Evolutionary conservation across 768 basidiomycete genomes (phyloP), one percentile per base, ranked within the genome.

Genomic region (Coprinopsis marcescibilis): DNA sequence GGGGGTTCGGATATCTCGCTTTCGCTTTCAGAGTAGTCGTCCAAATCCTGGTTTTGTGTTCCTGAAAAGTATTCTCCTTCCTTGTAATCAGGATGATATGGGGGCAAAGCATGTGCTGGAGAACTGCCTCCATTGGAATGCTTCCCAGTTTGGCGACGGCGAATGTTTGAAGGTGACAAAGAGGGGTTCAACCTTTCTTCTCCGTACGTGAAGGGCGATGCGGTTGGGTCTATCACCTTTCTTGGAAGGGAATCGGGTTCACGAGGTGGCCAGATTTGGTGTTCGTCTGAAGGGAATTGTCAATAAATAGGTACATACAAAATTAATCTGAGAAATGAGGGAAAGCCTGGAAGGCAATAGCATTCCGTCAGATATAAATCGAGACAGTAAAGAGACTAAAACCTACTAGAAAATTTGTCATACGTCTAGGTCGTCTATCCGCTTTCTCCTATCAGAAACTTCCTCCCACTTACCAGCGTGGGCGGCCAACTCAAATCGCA

Each of bases 181-280:
- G 69, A 58, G 5, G 93, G 93, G 58, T 96, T 96, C 12, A 93
- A 57, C 12, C 72, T 66, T 15, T 71, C 84, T 43, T 86, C 84
- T 52, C 85, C 81, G 58, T 89, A 95, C 12, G 90, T 90, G 84
- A 92, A 96, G 4, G 93, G 90, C 4, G 79, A 81, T 19, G 71
- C 61, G 1, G 80, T 76, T 26, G 82, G 73, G 26, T 43, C 41
- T 4, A 26, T 29, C 19, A 14, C 21, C 60, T 62, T 53, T 80
- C 65, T 58, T 39, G 57, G 52, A 50, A 67, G 67, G 26, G 55
- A 52, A n/a, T 60, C 55, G 39, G 83, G 82, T 60, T 92, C 88
- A 29, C 70, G 68, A 4, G 89, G 89, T 15, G 92, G 91, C 89
- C 91, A 93, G 6, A 53, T 47, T 50, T 53, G 51, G 26, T 45